These are phyloP conservation scores for Dendrocalamus latiflorus DNA, from an alignment of 202 grass and related monocot genomes.

Conservation along the genomic window DNA sequence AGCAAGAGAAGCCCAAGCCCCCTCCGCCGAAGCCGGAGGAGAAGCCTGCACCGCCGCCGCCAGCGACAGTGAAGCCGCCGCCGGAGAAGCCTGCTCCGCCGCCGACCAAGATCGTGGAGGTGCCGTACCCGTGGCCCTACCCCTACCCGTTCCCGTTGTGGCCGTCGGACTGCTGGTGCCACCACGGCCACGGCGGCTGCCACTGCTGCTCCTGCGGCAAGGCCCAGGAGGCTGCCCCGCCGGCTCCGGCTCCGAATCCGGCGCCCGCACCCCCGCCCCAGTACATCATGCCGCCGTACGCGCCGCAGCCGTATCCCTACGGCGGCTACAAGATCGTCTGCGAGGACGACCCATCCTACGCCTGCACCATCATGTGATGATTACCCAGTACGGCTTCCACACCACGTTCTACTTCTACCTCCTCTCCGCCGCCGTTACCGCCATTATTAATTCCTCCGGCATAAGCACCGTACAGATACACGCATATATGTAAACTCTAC, in stretches of 20 bases:
- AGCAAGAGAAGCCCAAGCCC: no score
- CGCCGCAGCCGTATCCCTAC: conserved; percentile 37
- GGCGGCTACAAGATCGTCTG: conserved; percentile 63
- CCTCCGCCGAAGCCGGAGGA: neutral
- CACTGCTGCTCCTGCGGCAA: conserved; percentile 83
- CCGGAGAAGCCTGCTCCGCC: neutral
- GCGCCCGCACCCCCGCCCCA: neutral
- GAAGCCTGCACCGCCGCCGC: neutral
- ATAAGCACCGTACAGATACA: conserved; percentile 15
- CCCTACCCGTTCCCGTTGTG: conserved; percentile 50
- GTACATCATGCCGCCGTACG: conserved; percentile 17
- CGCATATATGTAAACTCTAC: neutral
- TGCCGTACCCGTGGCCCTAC: conserved; percentile 55
- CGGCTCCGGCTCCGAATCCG: no score
- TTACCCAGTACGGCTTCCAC: neutral
- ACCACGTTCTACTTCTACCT: neutral
- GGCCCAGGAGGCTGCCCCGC: conserved; percentile 17
- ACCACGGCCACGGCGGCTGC: conserved; percentile 51
- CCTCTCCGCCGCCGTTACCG: neutral
- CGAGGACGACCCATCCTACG: conserved; percentile 64
- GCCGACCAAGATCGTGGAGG: conserved; percentile 31
- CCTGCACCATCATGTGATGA: conserved; percentile 76
- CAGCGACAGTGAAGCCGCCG: neutral
- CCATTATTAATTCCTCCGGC: neutral
- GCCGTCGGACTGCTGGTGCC: conserved; percentile 55